Percentiles rank a stretch among this genome's conserved stretches.
These are phyloP conservation scores for Lactifluus hygrophoroides DNA, from an alignment of 768 basidiomycete species.

Conservation along the genomic window DNA sequence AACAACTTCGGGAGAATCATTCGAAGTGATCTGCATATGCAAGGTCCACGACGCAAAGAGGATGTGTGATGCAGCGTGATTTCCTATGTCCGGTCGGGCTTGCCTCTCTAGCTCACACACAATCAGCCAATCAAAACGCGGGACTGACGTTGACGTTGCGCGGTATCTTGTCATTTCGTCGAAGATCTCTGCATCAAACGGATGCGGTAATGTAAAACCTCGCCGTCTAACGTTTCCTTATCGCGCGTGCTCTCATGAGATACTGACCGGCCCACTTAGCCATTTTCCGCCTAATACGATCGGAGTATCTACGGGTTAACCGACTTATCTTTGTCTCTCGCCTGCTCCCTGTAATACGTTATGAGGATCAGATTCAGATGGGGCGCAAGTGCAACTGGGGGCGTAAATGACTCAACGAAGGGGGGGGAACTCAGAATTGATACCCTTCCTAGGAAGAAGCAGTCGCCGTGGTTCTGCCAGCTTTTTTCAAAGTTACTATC, in stretches of 20 bases:
- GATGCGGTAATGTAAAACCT: background rate
- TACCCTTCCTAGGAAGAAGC: background rate
- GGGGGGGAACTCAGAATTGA: background rate
- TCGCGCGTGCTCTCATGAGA: slow-evolving; percentile 4
- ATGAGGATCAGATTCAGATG: background rate
- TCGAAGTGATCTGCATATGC: slow-evolving; percentile 1
- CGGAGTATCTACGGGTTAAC: slow-evolving; percentile 3
- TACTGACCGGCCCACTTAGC: background rate
- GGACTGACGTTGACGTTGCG: no score
- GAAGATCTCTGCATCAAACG: background rate
- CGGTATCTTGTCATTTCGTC: background rate
- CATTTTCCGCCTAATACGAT: background rate
- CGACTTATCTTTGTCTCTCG: background rate
- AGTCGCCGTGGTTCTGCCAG: background rate
- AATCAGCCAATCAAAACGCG: background rate
- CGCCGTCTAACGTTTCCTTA: background rate
- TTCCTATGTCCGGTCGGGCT: no score
- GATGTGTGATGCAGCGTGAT: background rate
- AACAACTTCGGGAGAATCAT: background rate
- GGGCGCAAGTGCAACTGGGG: background rate
- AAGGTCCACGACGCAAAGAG: no score
- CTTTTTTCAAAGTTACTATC: no score
- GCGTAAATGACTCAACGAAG: slow-evolving; percentile 7
- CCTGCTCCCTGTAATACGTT: background rate
- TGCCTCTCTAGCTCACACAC: background rate